Conservation (phyloP, 352 stramenopile genomes). For the Phytophthora fragariaefolia region DNA sequence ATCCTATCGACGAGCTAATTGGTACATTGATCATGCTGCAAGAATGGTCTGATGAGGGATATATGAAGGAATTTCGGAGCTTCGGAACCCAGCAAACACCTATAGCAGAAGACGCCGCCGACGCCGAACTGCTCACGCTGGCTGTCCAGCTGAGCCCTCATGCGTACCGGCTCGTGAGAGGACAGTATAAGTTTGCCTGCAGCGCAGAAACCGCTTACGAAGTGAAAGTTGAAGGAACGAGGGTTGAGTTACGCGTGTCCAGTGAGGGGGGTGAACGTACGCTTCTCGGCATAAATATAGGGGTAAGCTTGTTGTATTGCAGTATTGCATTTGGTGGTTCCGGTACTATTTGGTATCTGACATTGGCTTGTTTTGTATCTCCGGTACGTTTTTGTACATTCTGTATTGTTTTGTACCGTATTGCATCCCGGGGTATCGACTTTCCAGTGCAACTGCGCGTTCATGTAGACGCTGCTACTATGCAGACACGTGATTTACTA, state of each 20-base stretch:
- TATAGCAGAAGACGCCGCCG: constrained; percentile 1
- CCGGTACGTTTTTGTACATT: too few relatives aligned
- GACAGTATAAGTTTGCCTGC: constrained; percentile 10
- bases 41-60: constrained; percentile 17
- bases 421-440: too few relatives aligned
- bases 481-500: too few relatives aligned
- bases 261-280: background rate
- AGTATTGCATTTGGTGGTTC: background rate
- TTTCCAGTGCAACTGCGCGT: too few relatives aligned
- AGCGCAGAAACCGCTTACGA: background rate
- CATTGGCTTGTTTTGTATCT: background rate
- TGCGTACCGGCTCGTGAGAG: constrained; percentile 7
- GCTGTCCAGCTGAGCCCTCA: constrained; percentile 11
- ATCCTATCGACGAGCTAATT: background rate
- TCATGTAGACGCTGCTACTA: too few relatives aligned
- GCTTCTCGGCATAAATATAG: constrained; percentile 1
- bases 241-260: background rate
- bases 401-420: too few relatives aligned
- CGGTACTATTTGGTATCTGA: constrained; percentile 8
- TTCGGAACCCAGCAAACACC: constrained; percentile 11
- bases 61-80: constrained; percentile 15
- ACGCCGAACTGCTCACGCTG: constrained; percentile 11
- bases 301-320: constrained; percentile 1
- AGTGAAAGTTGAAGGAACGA: background rate
- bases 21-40: constrained; percentile 18